Conservation (phyloP, 2,329 filamentous ascomycete species). For the Colletotrichum sp. region DNA sequence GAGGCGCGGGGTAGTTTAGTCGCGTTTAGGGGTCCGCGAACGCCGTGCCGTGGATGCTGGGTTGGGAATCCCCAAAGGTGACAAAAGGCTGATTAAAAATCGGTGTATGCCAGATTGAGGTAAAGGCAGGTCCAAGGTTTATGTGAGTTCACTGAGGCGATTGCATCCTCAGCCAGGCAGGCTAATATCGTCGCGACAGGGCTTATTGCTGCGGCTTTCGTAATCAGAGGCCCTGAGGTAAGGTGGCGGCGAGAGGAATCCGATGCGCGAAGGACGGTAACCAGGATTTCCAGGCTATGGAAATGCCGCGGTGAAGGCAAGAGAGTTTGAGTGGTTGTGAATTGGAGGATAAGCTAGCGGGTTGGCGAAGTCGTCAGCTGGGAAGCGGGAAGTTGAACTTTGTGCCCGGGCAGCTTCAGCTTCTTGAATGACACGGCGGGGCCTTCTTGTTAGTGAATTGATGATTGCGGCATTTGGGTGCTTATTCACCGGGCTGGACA, state of each 20-base stretch:
- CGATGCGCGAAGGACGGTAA: not conserved
- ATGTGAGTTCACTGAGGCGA: not conserved
- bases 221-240: not conserved
- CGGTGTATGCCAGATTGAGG: not conserved
- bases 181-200: not conserved
- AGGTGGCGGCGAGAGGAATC: not conserved
- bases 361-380: not conserved
- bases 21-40: not conserved
- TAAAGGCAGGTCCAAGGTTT: not conserved
- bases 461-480: conserved; percentile 7
- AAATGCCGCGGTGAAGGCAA: not conserved
- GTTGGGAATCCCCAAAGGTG: not conserved
- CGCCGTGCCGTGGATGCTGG: not conserved
- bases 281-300: not conserved
- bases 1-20: conserved; percentile 9
- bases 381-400: not conserved
- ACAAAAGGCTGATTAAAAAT: not conserved
- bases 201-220: not conserved
- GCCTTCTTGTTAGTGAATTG: conserved; percentile 1
- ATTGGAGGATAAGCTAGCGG: not conserved
- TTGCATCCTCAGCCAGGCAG: not conserved
- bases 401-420: not conserved
- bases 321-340: not conserved
- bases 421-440: not conserved
- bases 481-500: conserved; percentile 2